Evolutionary conservation across 225 moss, liverwort and hornwort species (phyloP).

Genomic region (Pleurozium schreberi): DNA sequence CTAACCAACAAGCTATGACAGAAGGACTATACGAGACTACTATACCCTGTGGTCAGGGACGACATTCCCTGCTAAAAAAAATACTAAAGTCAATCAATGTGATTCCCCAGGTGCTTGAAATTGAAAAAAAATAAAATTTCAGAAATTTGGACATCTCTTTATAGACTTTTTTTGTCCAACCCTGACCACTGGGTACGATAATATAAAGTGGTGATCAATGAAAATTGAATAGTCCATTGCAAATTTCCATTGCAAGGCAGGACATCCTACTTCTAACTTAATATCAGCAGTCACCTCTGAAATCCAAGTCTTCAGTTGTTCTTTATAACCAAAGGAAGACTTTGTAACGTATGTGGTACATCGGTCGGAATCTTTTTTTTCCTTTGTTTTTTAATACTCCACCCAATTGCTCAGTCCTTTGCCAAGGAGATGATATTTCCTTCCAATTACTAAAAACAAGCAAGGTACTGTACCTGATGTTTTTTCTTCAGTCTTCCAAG

Average conservation of each 20-base stretch:
- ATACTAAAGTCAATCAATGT: background rate
- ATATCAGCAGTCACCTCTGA: background rate
- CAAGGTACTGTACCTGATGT: fast-evolving
- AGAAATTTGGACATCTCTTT: background rate
- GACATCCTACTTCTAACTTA: background rate
- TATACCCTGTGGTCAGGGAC: background rate
- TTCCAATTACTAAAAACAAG: too few relatives aligned
- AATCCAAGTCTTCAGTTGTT: background rate
- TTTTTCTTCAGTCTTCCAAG: background rate
- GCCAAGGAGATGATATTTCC: background rate
- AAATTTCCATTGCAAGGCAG: background rate
- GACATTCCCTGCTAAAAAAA: background rate
- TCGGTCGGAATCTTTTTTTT: background rate
- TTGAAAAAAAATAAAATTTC: too few relatives aligned
- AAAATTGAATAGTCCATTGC: background rate
- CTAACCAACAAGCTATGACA: background rate
- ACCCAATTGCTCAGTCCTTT: background rate
- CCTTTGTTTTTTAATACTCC: too few relatives aligned
- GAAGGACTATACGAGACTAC: background rate
- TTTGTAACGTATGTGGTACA: background rate
- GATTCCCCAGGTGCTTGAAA: background rate
- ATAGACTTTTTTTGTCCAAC: fast-evolving
- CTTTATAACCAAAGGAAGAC: background rate
- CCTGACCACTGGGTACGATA: background rate
- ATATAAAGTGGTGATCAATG: background rate